These are phyloP conservation scores for Cystobasidiaceae sp. DNA, from an alignment of 1,284 basidiomycete genomes.

Conservation along the genomic window DNA sequence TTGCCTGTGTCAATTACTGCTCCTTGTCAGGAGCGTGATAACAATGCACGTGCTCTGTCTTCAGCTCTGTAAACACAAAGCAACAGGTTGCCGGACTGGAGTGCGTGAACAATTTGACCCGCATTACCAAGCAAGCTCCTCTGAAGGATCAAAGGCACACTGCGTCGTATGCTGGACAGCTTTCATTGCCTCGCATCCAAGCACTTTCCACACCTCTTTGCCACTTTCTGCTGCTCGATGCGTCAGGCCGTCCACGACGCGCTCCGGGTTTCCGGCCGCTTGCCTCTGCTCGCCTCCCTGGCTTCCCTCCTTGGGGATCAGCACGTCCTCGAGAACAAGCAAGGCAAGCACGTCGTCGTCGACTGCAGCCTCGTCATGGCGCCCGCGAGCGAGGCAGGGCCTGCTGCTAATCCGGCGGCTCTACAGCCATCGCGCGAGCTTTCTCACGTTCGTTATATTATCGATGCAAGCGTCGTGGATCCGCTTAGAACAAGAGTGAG, in stretches of 20 bases:
- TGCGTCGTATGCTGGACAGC: too few relatives aligned
- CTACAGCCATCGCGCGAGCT: slow-evolving; percentile 11
- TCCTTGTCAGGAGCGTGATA: too few relatives aligned
- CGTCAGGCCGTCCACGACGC: too few relatives aligned
- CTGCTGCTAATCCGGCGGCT: background rate
- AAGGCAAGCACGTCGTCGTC: background rate
- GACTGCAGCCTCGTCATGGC: background rate
- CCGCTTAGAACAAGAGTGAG: slow-evolving; percentile 11
- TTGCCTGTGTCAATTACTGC: too few relatives aligned
- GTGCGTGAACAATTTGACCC: too few relatives aligned
- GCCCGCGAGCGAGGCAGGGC: background rate
- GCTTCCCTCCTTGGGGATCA: background rate
- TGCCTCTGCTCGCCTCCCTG: background rate
- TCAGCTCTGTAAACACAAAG: too few relatives aligned
- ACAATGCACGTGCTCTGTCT: too few relatives aligned
- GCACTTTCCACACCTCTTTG: background rate
- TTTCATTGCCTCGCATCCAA: too few relatives aligned
- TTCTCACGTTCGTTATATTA: slow-evolving; percentile 15
- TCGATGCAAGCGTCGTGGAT: slow-evolving; percentile 14
- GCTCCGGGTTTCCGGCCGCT: too few relatives aligned
- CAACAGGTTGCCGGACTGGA: too few relatives aligned
- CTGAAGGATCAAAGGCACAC: too few relatives aligned
- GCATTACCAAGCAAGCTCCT: too few relatives aligned
- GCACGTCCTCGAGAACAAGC: background rate
- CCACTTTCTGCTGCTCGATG: background rate